Conservation (phyloP, 1,139 yeast genomes). For the Geotrichum carabidarum region DNA sequence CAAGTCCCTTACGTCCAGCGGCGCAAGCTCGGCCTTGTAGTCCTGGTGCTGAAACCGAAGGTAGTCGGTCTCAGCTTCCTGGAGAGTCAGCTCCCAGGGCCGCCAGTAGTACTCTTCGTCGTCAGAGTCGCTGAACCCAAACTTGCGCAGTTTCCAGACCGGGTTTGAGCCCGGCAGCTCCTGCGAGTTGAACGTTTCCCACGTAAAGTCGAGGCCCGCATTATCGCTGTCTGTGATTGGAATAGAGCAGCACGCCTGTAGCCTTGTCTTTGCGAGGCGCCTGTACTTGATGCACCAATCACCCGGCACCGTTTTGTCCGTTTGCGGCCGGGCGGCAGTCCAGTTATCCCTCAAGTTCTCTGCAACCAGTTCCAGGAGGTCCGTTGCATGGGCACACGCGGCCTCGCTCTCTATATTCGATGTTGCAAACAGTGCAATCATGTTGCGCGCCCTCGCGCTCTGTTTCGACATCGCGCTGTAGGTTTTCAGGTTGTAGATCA, state of each 20-base stretch:
- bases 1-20: constrained; percentile 9
- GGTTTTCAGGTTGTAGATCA: constrained; percentile 15
- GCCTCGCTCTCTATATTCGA: constrained; percentile 17
- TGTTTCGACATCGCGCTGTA: constrained; percentile 1
- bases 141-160: constrained; percentile 25
- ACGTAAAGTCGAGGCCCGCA: constrained; percentile 26
- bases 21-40: constrained; percentile 15
- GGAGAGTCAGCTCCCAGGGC: constrained; percentile 25
- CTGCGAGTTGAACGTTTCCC: constrained; percentile 21
- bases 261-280: constrained; percentile 6
- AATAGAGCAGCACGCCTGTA: constrained; percentile 10
- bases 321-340: neutral
- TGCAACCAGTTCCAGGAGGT: constrained; percentile 2
- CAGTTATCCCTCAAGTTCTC: neutral
- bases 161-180: constrained; percentile 9
- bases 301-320: neutral
- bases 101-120: constrained; percentile 32
- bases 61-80: constrained; percentile 27
- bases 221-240: neutral
- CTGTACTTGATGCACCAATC: constrained; percentile 9
- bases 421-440: constrained; percentile 9
- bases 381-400: constrained; percentile 12
- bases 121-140: constrained; percentile 28
- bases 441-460: neutral
- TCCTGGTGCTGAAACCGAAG: constrained; percentile 14